phyloP scores from a whole-genome alignment of 1,284 basidiomycete species.

The Trametes pubescens region DNA sequence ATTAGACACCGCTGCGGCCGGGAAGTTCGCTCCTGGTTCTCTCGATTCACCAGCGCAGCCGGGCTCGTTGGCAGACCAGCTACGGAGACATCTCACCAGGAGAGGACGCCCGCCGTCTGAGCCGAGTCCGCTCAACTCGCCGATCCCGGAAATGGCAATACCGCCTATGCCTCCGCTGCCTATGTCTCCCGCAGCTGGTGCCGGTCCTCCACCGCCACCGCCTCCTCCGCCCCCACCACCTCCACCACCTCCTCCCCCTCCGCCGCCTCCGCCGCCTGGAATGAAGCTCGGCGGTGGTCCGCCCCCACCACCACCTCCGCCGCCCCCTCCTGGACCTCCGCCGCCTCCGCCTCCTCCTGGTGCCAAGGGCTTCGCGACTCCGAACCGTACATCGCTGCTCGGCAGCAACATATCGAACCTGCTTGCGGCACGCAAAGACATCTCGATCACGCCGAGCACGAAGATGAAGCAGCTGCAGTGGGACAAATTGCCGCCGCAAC shows the following conservation, averaged over 20 bases:
- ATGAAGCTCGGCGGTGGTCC: conserved; percentile 30
- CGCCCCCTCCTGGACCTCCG: conserved; percentile 44
- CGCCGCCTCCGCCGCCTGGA: conserved; percentile 43
- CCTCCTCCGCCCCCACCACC: conserved; percentile 49
- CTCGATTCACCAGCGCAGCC: conserved; percentile 44
- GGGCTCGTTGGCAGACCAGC: conserved; percentile 65
- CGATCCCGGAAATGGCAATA: conserved; percentile 42
- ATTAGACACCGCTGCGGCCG: conserved; percentile 18
- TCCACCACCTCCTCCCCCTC: conserved; percentile 48
- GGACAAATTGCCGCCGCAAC: conserved; percentile 93
- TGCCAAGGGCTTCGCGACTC: conserved; percentile 32
- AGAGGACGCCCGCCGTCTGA: conserved; percentile 49
- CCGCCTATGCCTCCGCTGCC: conserved; percentile 40
- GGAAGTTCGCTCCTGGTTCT: conserved; percentile 14
- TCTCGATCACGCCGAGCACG: conserved; percentile 83
- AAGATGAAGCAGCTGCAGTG: conserved; percentile 99
- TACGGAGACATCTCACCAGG: conserved; percentile 60
- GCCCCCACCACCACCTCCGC: conserved; percentile 43
- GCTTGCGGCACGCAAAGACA: conserved; percentile 81
- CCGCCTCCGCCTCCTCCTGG: conserved; percentile 51
- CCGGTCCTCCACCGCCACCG: conserved; percentile 45
- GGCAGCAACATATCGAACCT: conserved; percentile 63
- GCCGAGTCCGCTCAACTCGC: conserved; percentile 43
- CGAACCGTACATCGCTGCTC: conserved; percentile 66
- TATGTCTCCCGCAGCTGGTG: conserved; percentile 43